Evolutionary conservation across 2,329 filamentous ascomycete species (phyloP), one percentile per base, ranked within the genome.

Genomic region (Monascus ruber): DNA sequence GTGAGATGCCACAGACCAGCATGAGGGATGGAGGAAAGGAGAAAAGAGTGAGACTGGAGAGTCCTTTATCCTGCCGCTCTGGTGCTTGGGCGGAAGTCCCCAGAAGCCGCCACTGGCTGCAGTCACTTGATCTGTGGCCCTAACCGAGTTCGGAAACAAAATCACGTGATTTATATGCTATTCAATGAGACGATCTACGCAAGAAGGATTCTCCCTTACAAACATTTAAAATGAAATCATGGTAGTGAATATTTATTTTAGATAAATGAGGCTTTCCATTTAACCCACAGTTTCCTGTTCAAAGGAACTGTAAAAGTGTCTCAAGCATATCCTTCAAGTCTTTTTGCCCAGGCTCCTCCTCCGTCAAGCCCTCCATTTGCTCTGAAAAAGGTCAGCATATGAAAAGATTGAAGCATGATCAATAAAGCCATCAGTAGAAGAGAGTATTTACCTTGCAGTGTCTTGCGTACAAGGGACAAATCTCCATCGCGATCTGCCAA

Each of bases 401-500:
- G 32, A 40, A 39, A 6, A n/a, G 8, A 34, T 28, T 5, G 10
- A 5, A 33, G 17, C 8, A 32, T 27, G 5, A 10, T 2, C 11
- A 8, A 8, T 31, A 8, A 8, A 11, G n/a, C 11, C 8, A 25
- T 24, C 38, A 36, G 24, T 11, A 29, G 34, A 34, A 26, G 31
- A 9, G 9, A 11, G 42, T 52, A 59, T 29, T 51, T 58, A 73
- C 71, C 81, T 58, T 79, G 70, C 35, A 98, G 63, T 24, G 85
- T 87, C 11, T 54, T 62, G 48, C 72, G 77, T 24, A 96, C 62
- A 10, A 78, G 68, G 4, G 56, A 66, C 11, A 94, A 55, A 5
- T 70, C 68, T 54, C 85, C 81, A 48, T 83, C 83, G 17, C 74
- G 71, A 43, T 85, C 81, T 1, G 73, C 76, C 32, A 95, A 64